phyloP scores from a whole-genome alignment of 371 early-diverging fungal genomes.

The Coemansia sp. region DNA sequence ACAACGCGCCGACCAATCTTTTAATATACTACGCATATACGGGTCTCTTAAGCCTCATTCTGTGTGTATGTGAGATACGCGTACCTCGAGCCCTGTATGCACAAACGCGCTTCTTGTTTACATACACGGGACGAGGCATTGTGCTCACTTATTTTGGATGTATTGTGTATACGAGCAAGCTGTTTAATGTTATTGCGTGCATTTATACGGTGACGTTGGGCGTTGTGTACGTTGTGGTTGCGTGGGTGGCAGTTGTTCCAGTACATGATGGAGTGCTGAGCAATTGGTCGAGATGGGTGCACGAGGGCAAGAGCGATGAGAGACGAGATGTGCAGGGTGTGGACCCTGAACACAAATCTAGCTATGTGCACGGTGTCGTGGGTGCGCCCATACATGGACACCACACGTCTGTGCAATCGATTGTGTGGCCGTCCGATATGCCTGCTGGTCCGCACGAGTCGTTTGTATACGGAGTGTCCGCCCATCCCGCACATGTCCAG shows the following conservation, averaged over 20 bases:
- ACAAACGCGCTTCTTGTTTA: slow-evolving; percentile 45
- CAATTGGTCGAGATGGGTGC: slow-evolving; percentile 41
- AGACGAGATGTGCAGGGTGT: not conserved
- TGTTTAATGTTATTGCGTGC: slow-evolving; percentile 44
- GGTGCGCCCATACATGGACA: too few relatives aligned
- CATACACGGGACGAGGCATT: slow-evolving; percentile 48
- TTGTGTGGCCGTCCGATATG: slow-evolving; percentile 22
- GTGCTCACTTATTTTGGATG: slow-evolving; percentile 51
- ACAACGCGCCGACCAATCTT: slow-evolving; percentile 40
- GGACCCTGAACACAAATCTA: not conserved
- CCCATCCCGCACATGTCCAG: slow-evolving; percentile 4
- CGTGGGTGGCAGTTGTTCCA: slow-evolving; percentile 45
- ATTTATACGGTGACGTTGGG: slow-evolving; percentile 43
- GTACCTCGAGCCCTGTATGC: slow-evolving; percentile 32
- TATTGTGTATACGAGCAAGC: slow-evolving; percentile 35
- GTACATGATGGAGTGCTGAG: slow-evolving; percentile 33
- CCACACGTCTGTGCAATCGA: slow-evolving; percentile 15
- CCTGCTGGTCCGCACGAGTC: slow-evolving; percentile 17
- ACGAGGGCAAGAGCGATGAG: slow-evolving; percentile 8
- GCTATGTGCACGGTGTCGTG: too few relatives aligned
- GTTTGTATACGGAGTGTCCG: slow-evolving; percentile 35
- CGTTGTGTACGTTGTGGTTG: slow-evolving; percentile 41
- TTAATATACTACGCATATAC: slow-evolving; percentile 50
- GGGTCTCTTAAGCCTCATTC: slow-evolving; percentile 36
- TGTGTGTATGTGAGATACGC: slow-evolving; percentile 42